Evolutionary conservation across 257 asterid genomes (phyloP).

Genomic region (Asclepias syriaca): DNA sequence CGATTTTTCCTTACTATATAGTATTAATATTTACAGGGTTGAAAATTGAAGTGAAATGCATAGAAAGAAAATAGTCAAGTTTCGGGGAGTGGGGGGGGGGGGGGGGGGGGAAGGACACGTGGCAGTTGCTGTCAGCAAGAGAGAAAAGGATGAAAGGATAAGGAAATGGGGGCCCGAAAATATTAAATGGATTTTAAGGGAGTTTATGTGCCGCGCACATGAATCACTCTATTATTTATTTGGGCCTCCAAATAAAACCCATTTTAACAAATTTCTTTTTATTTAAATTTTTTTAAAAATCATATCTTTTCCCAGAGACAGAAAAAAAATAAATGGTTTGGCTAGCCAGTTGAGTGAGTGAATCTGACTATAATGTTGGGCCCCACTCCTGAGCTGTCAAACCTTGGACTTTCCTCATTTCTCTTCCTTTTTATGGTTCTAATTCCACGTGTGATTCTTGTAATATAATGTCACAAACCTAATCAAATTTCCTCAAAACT

Average conservation of each 20-base stretch:
- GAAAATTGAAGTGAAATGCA: too few relatives aligned
- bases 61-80: too few relatives aligned
- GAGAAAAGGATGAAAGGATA: constrained; percentile 10
- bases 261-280: constrained; percentile 14
- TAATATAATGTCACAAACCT: too few relatives aligned
- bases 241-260: constrained; percentile 29
- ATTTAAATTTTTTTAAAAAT: constrained; percentile 1
- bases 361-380: constrained; percentile 2
- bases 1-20: too few relatives aligned
- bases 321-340: neutral
- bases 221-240: constrained; percentile 18
- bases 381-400: constrained; percentile 36
- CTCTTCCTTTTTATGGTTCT: too few relatives aligned
- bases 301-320: constrained; percentile 18
- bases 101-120: constrained; percentile 12
- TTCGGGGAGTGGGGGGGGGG: too few relatives aligned
- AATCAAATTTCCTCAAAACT: too few relatives aligned
- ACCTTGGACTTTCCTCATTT: constrained; percentile 32
- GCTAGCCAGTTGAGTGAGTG: too few relatives aligned
- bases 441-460: too few relatives aligned
- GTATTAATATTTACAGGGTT: too few relatives aligned
- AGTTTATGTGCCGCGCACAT: constrained; percentile 23
- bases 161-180: constrained; percentile 29
- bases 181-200: constrained; percentile 22
- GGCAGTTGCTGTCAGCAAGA: constrained; percentile 29